Evolutionary conservation across 768 basidiomycete species (phyloP), one percentile per base, ranked within the genome.

Genomic region (Tricholoma furcatifolium): DNA sequence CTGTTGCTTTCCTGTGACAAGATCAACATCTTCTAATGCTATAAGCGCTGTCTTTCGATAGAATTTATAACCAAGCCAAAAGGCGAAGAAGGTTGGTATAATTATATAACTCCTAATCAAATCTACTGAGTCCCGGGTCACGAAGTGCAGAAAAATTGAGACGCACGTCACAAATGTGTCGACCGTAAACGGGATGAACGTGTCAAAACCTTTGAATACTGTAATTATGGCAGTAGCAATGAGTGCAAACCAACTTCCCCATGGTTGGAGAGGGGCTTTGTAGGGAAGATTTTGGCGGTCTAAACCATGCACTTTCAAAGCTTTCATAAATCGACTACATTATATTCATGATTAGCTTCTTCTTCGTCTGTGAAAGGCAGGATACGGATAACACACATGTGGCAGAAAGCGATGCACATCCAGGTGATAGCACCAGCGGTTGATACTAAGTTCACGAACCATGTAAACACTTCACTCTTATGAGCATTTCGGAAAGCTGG

Each of bases 261-360:
- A 84, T 21, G 82, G 81, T 61, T 81, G 81, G 63, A 83, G 81
- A n/a, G 84, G 83, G 6, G 80, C 83, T 64, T 79, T 76, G 60
- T 76, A 77, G 3, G 78, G 76, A 6, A 79, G 63, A 14, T 66
- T 65, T 41, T 77, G 72, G 43, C 77, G 66, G 18, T 71, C 72
- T 51, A 71, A 66, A 14, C 73, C 74, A 38, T 76, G 75, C 4
- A 67, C 70, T 38, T 68, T 65, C 39, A 78, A 61, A 1, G 74
- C 76, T 60, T 69, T 69, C 76, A 78, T 77, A 60, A 78, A 79
- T 10, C 64, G 63, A 51, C 76, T 77, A 15, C 24, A 27, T 9
- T 14, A 54, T 15, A 31, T 32, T 15, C 46, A 43, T 35, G n/a
- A 20, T 18, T 4, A 47, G 14, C 32, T 48, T 38, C 38, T 40